phyloP scores from a whole-genome alignment of 345 rosid genomes.

The Linum lewisii region DNA sequence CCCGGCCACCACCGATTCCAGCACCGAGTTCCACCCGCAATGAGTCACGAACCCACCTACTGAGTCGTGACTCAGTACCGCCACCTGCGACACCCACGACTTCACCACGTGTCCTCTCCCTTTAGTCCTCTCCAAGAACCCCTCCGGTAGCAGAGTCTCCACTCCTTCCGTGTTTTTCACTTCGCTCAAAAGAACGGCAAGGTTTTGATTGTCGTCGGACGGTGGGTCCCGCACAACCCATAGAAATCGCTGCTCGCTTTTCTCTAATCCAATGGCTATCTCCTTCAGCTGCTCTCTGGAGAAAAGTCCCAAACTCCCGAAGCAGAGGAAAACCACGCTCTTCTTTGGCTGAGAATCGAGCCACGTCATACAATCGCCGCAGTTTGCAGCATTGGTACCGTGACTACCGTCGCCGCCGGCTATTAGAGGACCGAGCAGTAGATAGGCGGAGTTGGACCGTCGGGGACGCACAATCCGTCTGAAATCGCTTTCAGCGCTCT shows the following conservation, averaged over 20 bases:
- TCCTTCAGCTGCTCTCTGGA: conserved; percentile 27
- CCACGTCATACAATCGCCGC: conserved; percentile 12
- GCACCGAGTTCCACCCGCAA: conserved; percentile 28
- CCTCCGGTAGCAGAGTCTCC: conserved; percentile 25
- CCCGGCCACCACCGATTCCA: not conserved
- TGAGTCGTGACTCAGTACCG: conserved; percentile 9
- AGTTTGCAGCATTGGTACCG: not conserved
- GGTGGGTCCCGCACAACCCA: conserved; percentile 43
- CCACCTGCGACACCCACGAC: conserved; percentile 56
- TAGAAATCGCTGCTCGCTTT: conserved; percentile 31
- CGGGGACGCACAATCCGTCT: conserved; percentile 36
- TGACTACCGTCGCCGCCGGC: not conserved
- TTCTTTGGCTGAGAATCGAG: not conserved
- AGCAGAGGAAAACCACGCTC: conserved; percentile 24
- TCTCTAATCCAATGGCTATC: conserved; percentile 38
- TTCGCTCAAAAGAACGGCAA: not conserved
- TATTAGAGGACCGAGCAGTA: conserved; percentile 55
- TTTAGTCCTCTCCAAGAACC: conserved; percentile 30
- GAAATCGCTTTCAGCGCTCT: conserved; percentile 25
- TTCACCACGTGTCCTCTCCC: conserved; percentile 38
- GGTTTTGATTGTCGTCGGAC: not conserved
- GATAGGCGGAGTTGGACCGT: conserved; percentile 26
- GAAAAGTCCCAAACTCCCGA: conserved; percentile 38
- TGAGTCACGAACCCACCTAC: conserved; percentile 61
- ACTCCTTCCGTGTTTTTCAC: conserved; percentile 11